Conservation (phyloP, 129 eudicot species). For the Lactuca sativa region DNA sequence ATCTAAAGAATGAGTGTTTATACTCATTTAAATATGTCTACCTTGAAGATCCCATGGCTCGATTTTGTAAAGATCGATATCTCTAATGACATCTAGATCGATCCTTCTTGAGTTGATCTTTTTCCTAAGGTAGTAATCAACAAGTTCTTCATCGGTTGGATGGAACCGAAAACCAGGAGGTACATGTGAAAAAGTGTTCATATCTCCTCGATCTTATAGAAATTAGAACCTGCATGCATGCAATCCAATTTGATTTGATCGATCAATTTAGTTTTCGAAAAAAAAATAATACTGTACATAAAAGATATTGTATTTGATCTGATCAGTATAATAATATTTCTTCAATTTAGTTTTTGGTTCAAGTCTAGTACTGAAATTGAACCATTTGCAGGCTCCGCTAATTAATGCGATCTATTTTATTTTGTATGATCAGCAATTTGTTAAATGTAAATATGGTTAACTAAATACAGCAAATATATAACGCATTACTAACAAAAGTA, state of each 20-base stretch:
- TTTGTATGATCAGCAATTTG: not conserved
- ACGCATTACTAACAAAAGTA: not conserved
- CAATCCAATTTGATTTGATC: constrained; percentile 6
- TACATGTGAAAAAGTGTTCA: constrained; percentile 73
- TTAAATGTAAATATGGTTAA: constrained; percentile 3
- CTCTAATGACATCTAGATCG: constrained; percentile 81
- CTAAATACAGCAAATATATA: not conserved
- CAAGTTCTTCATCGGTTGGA: constrained; percentile 96
- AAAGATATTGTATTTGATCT: not conserved
- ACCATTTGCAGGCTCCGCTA: not conserved
- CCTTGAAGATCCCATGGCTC: constrained; percentile 99
- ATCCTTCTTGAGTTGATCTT: constrained; percentile 66
- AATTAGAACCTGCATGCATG: constrained; percentile 43
- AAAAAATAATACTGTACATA: not conserved
- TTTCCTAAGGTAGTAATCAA: constrained; percentile 80
- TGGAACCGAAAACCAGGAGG: constrained; percentile 97
- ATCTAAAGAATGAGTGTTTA: not conserved
- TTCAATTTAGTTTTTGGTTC: not conserved
- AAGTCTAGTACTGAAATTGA: not conserved
- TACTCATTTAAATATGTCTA: constrained; percentile 9
- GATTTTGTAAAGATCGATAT: constrained; percentile 84
- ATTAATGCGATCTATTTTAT: not conserved
- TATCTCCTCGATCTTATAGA: constrained; percentile 9
- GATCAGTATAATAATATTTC: not conserved
- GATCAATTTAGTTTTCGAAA: constrained; percentile 14